Percentiles rank a stretch among this genome's conserved stretches.
These are phyloP conservation scores for Phytopythium kandeliae DNA, from an alignment of 352 stramenopile genomes.

Conservation along the genomic window DNA sequence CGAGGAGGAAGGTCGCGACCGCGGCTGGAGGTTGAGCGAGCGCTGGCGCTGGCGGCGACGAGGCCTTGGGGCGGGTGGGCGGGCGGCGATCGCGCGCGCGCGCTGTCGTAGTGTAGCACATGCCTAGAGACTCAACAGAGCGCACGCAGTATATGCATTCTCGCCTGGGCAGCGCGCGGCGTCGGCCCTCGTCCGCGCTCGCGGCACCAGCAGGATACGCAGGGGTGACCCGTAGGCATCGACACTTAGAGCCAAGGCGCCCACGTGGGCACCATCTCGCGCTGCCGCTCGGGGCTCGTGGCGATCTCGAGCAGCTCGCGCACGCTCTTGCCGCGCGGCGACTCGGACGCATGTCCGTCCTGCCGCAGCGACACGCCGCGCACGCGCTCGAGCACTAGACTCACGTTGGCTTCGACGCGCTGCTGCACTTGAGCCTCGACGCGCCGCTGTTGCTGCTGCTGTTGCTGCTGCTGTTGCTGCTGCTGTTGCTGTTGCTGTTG, in stretches of 20 bases:
- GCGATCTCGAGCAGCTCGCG: conserved; percentile 78
- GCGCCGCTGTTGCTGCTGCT: conserved; percentile 31
- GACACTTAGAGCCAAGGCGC: conserved; percentile 71
- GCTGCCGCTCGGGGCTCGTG: conserved; percentile 71
- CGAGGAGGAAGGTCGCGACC: background rate
- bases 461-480: conserved; percentile 9
- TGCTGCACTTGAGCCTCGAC: conserved; percentile 79
- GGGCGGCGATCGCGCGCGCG: no score
- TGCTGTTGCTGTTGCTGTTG: conserved; percentile 1
- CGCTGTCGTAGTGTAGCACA: no score
- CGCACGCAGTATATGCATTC: no score
- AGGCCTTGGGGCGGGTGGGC: no score
- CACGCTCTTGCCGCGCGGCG: conserved; percentile 65
- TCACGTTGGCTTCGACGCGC: conserved; percentile 83
- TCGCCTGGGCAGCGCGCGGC: no score
- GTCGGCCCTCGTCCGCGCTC: no score
- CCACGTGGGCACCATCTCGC: conserved; percentile 87
- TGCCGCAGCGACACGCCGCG: conserved; percentile 76
- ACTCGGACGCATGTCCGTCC: conserved; percentile 30
- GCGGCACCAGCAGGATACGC: no score
- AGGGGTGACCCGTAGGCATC: no score
- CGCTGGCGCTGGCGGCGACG: no score
- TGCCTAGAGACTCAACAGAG: no score
- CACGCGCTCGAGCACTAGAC: conserved; percentile 75
- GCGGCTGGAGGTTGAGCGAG: background rate